These are phyloP conservation scores for Agaricus subrufescens DNA, from an alignment of 768 basidiomycete genomes.

Conservation along the genomic window DNA sequence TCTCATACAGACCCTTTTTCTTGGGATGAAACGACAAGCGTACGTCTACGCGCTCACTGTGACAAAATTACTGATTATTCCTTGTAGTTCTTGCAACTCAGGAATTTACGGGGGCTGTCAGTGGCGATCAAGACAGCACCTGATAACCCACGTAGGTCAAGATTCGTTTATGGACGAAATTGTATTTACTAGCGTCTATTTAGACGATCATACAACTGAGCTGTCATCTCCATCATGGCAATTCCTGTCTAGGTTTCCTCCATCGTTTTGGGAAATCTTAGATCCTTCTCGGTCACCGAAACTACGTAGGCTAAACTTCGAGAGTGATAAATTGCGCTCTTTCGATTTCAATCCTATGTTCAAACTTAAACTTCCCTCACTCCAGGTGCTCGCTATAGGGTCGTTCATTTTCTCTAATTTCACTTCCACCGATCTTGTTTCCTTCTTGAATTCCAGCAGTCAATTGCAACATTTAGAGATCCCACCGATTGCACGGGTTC, in stretches of 20 bases:
- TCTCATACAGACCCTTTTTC: constrained; percentile 1
- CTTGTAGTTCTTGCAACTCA: neutral
- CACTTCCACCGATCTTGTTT: neutral
- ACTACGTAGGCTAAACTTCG: neutral
- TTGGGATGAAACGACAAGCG: constrained; percentile 1
- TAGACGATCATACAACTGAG: neutral
- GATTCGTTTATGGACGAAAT: neutral
- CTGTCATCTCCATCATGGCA: neutral
- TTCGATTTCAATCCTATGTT: constrained; percentile 1
- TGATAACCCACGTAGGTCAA: neutral
- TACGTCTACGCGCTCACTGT: neutral
- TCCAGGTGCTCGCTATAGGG: neutral
- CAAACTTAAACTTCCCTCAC: neutral
- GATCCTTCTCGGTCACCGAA: constrained; percentile 2
- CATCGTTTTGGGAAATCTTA: neutral
- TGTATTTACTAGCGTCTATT: neutral
- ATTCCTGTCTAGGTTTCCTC: neutral
- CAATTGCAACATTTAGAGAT: neutral
- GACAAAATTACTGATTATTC: neutral
- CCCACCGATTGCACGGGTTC: neutral
- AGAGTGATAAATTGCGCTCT: neutral
- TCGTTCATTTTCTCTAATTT: neutral
- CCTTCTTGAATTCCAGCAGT: neutral
- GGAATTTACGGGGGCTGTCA: neutral
- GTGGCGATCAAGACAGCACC: neutral